phyloP scores from a whole-genome alignment of 164 flowering plant genomes.

The Hamamelis virginiana region DNA sequence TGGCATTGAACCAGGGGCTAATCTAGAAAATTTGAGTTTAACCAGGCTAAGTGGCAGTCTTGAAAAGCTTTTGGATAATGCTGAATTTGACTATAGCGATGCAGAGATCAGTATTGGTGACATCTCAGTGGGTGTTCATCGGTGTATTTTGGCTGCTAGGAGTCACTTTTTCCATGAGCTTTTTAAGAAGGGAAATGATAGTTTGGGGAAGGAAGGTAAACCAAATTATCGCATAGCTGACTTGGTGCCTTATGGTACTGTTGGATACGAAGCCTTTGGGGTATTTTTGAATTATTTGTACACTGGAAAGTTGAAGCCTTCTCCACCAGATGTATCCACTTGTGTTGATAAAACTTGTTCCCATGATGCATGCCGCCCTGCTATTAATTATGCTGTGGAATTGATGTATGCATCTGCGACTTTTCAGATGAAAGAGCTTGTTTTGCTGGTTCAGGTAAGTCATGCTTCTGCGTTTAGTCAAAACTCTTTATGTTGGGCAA shows the following conservation, averaged over 20 bases:
- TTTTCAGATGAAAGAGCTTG: constrained; percentile 59
- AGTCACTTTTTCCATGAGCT: constrained; percentile 53
- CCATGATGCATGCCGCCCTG: constrained; percentile 63
- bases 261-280: constrained; percentile 57
- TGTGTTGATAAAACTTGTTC: constrained; percentile 54
- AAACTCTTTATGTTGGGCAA: no score
- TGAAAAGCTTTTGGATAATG: constrained; percentile 40
- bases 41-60: constrained; percentile 46
- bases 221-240: constrained; percentile 46
- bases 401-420: constrained; percentile 56
- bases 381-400: constrained; percentile 53
- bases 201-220: constrained; percentile 25
- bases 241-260: constrained; percentile 45
- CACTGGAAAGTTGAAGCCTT: constrained; percentile 51
- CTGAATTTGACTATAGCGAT: constrained; percentile 39
- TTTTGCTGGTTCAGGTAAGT: constrained; percentile 55
- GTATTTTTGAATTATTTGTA: constrained; percentile 50
- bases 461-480: neutral
- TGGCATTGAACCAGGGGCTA: constrained; percentile 23
- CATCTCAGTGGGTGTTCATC: constrained; percentile 42
- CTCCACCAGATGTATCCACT: constrained; percentile 49
- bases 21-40: constrained; percentile 37
- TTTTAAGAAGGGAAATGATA: constrained; percentile 27
- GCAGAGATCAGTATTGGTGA: constrained; percentile 52
- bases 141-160: constrained; percentile 57